Evolutionary conservation across 768 basidiomycete species (phyloP).

Genomic region (Dendrothele bispora): DNA sequence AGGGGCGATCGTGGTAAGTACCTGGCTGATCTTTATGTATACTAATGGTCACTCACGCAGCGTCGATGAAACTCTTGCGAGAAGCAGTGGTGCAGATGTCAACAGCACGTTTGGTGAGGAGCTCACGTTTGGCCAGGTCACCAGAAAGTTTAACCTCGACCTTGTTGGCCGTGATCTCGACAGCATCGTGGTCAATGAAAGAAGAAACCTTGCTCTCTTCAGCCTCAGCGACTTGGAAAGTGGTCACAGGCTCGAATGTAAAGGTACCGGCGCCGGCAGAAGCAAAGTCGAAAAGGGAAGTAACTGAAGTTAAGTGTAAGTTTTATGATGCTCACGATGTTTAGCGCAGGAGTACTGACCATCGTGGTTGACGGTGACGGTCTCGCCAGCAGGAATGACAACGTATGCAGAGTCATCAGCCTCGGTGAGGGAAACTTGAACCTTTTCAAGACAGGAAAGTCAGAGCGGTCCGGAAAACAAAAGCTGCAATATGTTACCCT

Average conservation of each 20-base stretch:
- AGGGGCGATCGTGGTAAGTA: no score
- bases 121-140: conserved; percentile 33
- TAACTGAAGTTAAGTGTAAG: no score
- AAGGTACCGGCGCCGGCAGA: conserved; percentile 38
- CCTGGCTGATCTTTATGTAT: no score
- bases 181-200: conserved; percentile 22
- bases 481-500: conserved; percentile 37
- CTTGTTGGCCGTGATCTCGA: conserved; percentile 24
- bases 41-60: no score
- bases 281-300: conserved; percentile 42
- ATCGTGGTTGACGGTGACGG: conserved; percentile 37
- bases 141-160: conserved; percentile 35
- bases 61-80: conserved; percentile 37
- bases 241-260: conserved; percentile 37
- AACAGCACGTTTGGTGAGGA: conserved; percentile 36
- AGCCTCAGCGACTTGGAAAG: conserved; percentile 32
- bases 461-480: neutral
- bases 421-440: conserved; percentile 34
- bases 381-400: conserved; percentile 39
- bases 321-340: neutral
- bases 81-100: conserved; percentile 37
- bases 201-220: conserved; percentile 15
- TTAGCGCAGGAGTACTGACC: conserved; percentile 19
- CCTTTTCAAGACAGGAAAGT: conserved; percentile 15
- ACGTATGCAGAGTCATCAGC: conserved; percentile 41